These are phyloP conservation scores for Cicer cuneatum DNA, from an alignment of 306 rosid species.

Conservation along the genomic window DNA sequence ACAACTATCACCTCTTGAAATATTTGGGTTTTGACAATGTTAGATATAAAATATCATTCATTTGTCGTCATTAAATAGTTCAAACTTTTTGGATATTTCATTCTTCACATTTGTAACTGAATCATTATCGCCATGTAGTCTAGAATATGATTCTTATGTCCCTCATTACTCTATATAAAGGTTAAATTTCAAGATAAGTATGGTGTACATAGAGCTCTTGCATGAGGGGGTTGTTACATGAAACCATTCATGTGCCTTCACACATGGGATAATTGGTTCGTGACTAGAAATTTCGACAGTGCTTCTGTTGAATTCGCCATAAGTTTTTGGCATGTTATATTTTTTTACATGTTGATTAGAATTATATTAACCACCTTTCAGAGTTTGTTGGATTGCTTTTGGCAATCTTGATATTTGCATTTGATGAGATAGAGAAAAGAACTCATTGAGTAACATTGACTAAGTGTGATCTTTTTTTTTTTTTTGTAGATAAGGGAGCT, in stretches of 20 bases:
- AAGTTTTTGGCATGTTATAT: slow-evolving; percentile 1
- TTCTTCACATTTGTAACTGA: not conserved
- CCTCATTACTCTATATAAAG: not conserved
- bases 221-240: not conserved
- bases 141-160: not conserved
- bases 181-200: not conserved
- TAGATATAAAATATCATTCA: not conserved
- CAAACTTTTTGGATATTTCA: not conserved
- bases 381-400: slow-evolving; percentile 10
- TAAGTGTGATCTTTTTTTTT: slow-evolving; percentile 52
- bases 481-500: slow-evolving; percentile 73
- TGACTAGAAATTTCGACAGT: not conserved
- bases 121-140: not conserved
- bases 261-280: not conserved
- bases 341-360: slow-evolving; percentile 6
- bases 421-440: not conserved
- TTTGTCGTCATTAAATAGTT: not conserved
- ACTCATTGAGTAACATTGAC: slow-evolving; percentile 42
- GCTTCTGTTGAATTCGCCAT: slow-evolving; percentile 14
- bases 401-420: slow-evolving; percentile 25
- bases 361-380: slow-evolving; percentile 11
- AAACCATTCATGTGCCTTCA: not conserved
- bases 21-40: not conserved
- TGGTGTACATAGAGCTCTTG: not conserved
- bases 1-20: not conserved